A percentile compares a stretch with the other conserved stretches of the same genome.
phyloP scores from a whole-genome alignment of 331 rosid genomes.

The Dryas integrifolia region DNA sequence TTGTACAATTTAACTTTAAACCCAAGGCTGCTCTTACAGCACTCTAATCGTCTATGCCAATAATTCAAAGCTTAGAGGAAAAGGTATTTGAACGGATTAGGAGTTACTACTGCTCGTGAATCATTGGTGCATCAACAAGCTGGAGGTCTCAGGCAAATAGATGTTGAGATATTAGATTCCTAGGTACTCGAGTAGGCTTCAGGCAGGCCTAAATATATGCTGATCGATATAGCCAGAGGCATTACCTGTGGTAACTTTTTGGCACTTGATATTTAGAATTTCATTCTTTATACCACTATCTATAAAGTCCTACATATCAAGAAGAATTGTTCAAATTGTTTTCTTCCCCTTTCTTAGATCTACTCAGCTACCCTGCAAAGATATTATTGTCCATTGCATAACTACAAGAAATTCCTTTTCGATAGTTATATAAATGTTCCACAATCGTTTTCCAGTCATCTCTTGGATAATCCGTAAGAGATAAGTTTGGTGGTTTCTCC shows the following conservation, averaged over 20 bases:
- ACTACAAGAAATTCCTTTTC: background rate
- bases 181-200: background rate
- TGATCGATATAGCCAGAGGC: background rate
- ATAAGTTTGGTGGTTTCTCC: background rate
- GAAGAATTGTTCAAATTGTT: background rate
- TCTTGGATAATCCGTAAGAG: background rate
- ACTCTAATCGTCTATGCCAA: background rate
- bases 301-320: background rate
- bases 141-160: background rate
- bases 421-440: background rate
- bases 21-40: background rate
- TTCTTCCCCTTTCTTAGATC: background rate
- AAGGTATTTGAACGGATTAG: background rate
- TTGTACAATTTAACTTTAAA: background rate
- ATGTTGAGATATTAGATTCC: background rate
- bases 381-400: background rate
- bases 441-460: background rate
- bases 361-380: background rate
- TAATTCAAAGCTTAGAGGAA: background rate
- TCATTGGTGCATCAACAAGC: background rate
- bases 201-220: background rate
- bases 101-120: background rate
- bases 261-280: background rate
- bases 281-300: background rate
- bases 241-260: background rate